Base-by-base conservation (phyloP, 306 rosid species). In the Prunus salicina region DNA sequence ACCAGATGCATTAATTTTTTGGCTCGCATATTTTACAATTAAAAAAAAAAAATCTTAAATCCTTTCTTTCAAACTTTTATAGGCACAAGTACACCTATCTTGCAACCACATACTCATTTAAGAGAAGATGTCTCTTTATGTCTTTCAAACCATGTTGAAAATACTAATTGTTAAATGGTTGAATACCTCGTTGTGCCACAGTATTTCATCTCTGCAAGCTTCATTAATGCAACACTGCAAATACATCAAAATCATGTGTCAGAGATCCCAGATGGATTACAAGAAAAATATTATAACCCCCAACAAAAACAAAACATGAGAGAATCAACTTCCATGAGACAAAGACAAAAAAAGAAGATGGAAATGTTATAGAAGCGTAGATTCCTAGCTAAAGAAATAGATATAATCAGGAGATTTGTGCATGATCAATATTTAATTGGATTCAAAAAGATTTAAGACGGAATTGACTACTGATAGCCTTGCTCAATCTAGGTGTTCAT, bases 171-270 rank as follows among this genome's bases (percentile, higher is more conserved):
- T 43, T 57, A 28, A 58, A 63, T 55, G 3, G 34, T 16, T n/a
- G 47, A 30, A 49, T 92, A 94, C 98, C 98, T 95, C 27, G 98
- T 92, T 55, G 98, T 92, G 76, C 98, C 97, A 83, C 97, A 86
- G 84, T 90, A 95, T 53, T 92, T 87, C 97, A 92, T 95, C 80
- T 89, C 91, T 30, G 93, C 89, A 69, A 95, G 97, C 85, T 84
- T 95, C 88, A 95, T 53, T 51, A 92, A 82, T 3, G 96, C 97
- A 79, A 85, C 98, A 84, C 98, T 94, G 92, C 52, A 86, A 81
- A 80, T 45, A 71, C 67, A 82, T 70, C 73, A 86, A 45, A 86
- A 72, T 30, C 69, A 55, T 45, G 55, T 63, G 82, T 82, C 67
- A 80, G 65, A 51, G 5, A 14, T 64, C 24, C 65, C 20, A 22